Conservation (phyloP, 2,329 filamentous ascomycete species). For the Fusarium incarnatum region DNA sequence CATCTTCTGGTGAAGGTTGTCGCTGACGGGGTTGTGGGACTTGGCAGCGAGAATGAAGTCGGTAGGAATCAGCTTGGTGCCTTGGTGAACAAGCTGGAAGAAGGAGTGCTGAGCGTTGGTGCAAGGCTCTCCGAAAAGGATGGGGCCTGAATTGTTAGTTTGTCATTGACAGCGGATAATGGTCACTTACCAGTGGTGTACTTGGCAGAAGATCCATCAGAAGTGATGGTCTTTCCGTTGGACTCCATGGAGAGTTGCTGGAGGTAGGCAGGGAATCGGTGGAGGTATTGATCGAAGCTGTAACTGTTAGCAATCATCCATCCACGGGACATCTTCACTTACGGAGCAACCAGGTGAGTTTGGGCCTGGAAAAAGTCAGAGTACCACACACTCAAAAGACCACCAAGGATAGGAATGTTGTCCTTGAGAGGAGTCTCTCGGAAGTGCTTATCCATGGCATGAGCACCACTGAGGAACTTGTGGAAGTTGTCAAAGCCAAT, state of each 20-base stretch:
- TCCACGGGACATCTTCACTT: constrained; percentile 50
- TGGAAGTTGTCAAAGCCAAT: constrained; percentile 98
- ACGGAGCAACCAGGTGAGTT: constrained; percentile 96
- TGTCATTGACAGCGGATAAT: too few species aligned
- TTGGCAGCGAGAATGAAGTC: constrained; percentile 98
- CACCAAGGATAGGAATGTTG: constrained; percentile 94
- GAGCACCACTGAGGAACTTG: constrained; percentile 91
- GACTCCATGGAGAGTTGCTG: constrained; percentile 99
- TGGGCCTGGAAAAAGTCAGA: constrained; percentile 98
- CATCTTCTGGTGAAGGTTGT: constrained; percentile 97
- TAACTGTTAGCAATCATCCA: constrained; percentile 28
- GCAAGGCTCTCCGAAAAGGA: constrained; percentile 97
- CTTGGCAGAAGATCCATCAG: constrained; percentile 89
- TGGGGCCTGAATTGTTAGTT: constrained; percentile 67
- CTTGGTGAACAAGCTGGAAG: constrained; percentile 99
- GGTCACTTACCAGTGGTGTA: constrained; percentile 81
- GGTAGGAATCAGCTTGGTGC: constrained; percentile 97
- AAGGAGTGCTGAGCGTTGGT: constrained; percentile 99
- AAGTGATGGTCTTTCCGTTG: constrained; percentile 96
- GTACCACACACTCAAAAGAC: constrained; percentile 97
- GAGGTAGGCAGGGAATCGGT: constrained; percentile 98
- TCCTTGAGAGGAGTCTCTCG: constrained; percentile 87
- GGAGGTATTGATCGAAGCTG: constrained; percentile 97
- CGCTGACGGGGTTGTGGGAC: constrained; percentile 94
- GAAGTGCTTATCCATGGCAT: constrained; percentile 99